Evolutionary conservation across 371 early-diverging fungal genomes (phyloP).

Genomic region (Chytridium lagenaria): DNA sequence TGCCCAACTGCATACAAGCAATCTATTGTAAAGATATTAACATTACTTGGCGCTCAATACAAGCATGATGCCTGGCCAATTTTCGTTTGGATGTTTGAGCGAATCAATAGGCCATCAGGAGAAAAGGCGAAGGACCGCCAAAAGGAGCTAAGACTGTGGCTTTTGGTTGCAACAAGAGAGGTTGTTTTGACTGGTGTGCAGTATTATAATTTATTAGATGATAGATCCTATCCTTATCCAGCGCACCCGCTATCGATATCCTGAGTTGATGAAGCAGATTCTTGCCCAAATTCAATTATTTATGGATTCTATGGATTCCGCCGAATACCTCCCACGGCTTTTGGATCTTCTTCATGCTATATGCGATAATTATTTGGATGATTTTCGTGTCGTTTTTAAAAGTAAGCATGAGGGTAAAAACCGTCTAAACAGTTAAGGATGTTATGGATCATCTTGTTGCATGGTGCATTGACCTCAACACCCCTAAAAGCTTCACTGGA

Average conservation of each 20-base stretch:
- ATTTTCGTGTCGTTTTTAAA: constrained; percentile 36
- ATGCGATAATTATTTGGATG: constrained; percentile 36
- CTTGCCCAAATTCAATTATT: constrained; percentile 38
- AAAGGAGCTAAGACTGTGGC: constrained; percentile 29
- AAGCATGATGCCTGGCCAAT: constrained; percentile 19
- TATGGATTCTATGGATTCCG: constrained; percentile 43
- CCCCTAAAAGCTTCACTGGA: constrained; percentile 48
- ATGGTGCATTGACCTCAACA: constrained; percentile 67
- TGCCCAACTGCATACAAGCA: constrained; percentile 30
- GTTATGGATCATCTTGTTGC: constrained; percentile 71
- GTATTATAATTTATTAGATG: constrained; percentile 1
- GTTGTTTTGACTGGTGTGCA: constrained; percentile 7
- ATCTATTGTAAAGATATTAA: constrained; percentile 32
- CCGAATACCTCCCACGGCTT: constrained; percentile 40
- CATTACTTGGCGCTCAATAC: constrained; percentile 30
- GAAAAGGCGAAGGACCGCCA: neutral
- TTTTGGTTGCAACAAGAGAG: constrained; percentile 38
- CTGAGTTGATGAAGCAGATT: constrained; percentile 22
- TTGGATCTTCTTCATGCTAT: constrained; percentile 45
- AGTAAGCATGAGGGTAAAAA: constrained; percentile 13
- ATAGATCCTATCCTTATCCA: constrained; percentile 14
- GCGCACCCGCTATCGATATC: neutral
- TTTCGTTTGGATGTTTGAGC: constrained; percentile 42
- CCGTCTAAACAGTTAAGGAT: constrained; percentile 51
- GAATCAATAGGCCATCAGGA: constrained; percentile 7